Evolutionary conservation across 2,329 filamentous ascomycete species (phyloP).

Genomic region (Neonectria coccinea): DNA sequence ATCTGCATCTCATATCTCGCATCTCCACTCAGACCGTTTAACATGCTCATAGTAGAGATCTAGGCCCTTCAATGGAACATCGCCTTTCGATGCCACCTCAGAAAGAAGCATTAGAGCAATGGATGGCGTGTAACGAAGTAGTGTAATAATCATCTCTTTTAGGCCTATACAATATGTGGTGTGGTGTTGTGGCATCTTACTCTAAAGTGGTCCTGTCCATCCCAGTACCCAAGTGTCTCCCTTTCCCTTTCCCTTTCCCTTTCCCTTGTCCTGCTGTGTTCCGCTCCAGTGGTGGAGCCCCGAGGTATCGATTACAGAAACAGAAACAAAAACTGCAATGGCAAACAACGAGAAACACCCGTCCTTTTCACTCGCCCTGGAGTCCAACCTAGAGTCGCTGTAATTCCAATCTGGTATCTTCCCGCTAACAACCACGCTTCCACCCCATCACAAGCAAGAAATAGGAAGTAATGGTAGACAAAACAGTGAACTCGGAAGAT

Average conservation of each 20-base stretch:
- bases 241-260: slow-evolving; percentile 1
- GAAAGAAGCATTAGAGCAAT: too few species aligned
- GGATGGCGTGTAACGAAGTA: background rate
- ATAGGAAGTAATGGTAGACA: slow-evolving; percentile 2
- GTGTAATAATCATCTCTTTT: background rate
- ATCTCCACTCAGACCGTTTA: background rate
- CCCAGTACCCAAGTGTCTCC: slow-evolving; percentile 15
- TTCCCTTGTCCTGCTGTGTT: slow-evolving; percentile 11
- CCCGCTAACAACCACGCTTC: slow-evolving; percentile 6
- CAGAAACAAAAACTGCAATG: background rate
- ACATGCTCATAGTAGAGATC: background rate
- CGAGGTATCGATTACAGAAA: slow-evolving; percentile 26
- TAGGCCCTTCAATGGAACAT: background rate
- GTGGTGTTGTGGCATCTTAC: slow-evolving; percentile 7
- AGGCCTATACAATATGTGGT: background rate
- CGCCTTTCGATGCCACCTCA: too few species aligned
- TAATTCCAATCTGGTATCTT: slow-evolving; percentile 29
- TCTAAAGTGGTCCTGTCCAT: slow-evolving; percentile 21
- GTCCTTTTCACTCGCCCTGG: slow-evolving; percentile 5
- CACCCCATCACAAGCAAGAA: slow-evolving; percentile 13
- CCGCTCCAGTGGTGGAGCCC: slow-evolving; percentile 8
- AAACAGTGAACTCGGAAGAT: slow-evolving; percentile 11
- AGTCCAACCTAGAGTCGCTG: slow-evolving; percentile 10
- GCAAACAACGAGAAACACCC: slow-evolving; percentile 9
- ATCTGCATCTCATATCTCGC: background rate